Evolutionary conservation across 2,329 filamentous ascomycete species (phyloP), one percentile per base, ranked within the genome.

Genomic region (Apiospora rasikravindrae): DNA sequence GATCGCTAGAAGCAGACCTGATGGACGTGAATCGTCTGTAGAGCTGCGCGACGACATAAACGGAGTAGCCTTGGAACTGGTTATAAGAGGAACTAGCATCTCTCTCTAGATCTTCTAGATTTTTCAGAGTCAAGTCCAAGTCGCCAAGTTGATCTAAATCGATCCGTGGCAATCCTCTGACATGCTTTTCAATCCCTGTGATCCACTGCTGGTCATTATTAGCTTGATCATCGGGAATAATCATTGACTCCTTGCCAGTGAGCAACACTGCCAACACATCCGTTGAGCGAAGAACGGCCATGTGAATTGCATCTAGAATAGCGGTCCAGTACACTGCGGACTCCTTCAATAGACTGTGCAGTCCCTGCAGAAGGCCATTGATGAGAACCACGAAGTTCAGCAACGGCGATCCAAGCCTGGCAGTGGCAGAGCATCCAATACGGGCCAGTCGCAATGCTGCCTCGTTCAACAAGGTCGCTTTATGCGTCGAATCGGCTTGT

Each of bases 391-490:
- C 71, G 70, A 86, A 86, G 73, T 87, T 83, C 19, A 77, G 72
- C n/a, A 86, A 77, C 1, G 79, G 78, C 7, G 77, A 74, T 1
- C 75, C 74, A 4, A 76, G 72, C 2, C 72, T 74, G 0, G 82
- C 81, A 0, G 83, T 72, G 53, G 83, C 80, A 1, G 86, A 87
- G 76, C 86, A 88, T 40, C 86, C 86, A 67, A 89, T 81, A 70
- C 84, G 86, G 3, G 85, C 85, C 2, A 90, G 75, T 1, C 86
- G 81, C 13, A 82, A 81, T 4, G 86, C 80, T 2, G 87, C 79
- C 40, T 81, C 78, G n/a, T 77, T 76, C 11, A 84, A 76, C 16
- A 77, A 74, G 8, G 72, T 51, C 42, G 73, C 73, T 37, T 80
- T 71, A 19, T 76, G 73, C 11, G 71, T 47, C 11, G 72, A 26